A percentile compares a stretch with the other conserved stretches of the same genome.
phyloP scores from a whole-genome alignment of 2,329 filamentous ascomycete genomes.

The Clonostachys chloroleuca region DNA sequence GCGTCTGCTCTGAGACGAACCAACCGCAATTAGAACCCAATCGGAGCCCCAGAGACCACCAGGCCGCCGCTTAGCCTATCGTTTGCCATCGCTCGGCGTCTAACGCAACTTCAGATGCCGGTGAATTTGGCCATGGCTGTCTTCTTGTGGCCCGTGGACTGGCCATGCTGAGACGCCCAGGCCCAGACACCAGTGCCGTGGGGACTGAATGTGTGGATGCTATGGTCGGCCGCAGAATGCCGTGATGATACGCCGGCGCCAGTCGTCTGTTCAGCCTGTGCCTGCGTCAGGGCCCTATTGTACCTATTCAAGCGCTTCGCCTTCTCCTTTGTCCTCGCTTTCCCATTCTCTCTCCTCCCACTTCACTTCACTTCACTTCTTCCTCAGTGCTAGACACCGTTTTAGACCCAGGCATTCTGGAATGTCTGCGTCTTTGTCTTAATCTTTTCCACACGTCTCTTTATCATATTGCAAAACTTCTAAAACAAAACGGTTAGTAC shows the following conservation, averaged over 20 bases:
- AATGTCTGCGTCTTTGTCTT: no score
- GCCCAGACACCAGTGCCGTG: no score
- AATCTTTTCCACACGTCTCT: background rate
- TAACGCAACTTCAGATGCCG: slow-evolving; percentile 1
- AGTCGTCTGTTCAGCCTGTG: no score
- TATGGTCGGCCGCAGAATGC: background rate
- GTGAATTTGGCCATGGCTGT: no score
- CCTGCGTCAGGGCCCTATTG: no score
- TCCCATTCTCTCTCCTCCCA: background rate
- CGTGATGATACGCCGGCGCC: background rate
- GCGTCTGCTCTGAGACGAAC: slow-evolving; percentile 1
- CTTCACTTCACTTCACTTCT: background rate
- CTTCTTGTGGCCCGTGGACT: background rate
- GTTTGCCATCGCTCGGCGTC: slow-evolving; percentile 2
- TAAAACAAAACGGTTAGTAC: background rate
- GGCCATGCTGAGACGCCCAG: background rate
- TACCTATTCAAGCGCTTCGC: background rate
- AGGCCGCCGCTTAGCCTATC: slow-evolving; percentile 2
- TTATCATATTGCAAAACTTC: background rate
- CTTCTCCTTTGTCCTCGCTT: background rate
- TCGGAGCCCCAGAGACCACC: slow-evolving; percentile 1
- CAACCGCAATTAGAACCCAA: background rate
- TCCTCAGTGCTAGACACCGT: no score
- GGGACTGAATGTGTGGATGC: background rate
- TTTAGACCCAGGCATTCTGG: no score